Evolutionary conservation across 805 yeast genomes (phyloP).

Genomic region (Metschnikowia aberdeeniae): DNA sequence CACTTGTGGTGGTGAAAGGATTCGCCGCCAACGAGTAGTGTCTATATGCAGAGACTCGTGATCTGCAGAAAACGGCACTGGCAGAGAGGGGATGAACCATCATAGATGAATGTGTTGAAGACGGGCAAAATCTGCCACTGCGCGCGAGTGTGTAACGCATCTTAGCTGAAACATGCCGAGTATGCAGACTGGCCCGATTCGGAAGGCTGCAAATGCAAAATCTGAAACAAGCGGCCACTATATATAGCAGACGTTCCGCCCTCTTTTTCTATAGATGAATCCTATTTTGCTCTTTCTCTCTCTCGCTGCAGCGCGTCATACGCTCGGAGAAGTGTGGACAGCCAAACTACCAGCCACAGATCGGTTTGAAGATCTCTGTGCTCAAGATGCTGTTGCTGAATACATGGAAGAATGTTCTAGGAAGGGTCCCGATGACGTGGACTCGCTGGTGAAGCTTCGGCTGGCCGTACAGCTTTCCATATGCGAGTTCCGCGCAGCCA

Average conservation of each 20-base stretch:
- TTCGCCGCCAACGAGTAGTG: not conserved
- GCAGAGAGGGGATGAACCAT: not conserved
- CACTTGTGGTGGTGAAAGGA: conserved; percentile 27
- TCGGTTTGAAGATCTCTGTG: conserved; percentile 9
- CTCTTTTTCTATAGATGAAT: not conserved
- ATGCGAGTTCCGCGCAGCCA: conserved; percentile 52
- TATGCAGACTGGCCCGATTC: no score
- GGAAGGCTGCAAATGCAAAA: no score
- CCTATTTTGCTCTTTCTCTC: not conserved
- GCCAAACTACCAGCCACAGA: not conserved
- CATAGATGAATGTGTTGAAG: not conserved
- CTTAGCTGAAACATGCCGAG: conserved; percentile 1
- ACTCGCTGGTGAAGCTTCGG: conserved; percentile 28
- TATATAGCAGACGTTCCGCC: no score
- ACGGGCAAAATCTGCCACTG: conserved; percentile 1
- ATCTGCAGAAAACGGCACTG: not conserved
- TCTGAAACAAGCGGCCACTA: no score
- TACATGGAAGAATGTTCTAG: conserved; percentile 40
- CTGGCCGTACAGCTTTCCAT: conserved; percentile 47
- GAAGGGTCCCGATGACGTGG: conserved; percentile 36
- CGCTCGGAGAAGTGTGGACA: conserved; percentile 1
- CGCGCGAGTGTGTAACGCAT: conserved; percentile 3
- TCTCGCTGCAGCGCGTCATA: not conserved
- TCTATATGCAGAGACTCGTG: not conserved
- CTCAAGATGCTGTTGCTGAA: conserved; percentile 34